phyloP scores from a whole-genome alignment of 495 filamentous ascomycete species.

The Talaromyces stipitatus region DNA sequence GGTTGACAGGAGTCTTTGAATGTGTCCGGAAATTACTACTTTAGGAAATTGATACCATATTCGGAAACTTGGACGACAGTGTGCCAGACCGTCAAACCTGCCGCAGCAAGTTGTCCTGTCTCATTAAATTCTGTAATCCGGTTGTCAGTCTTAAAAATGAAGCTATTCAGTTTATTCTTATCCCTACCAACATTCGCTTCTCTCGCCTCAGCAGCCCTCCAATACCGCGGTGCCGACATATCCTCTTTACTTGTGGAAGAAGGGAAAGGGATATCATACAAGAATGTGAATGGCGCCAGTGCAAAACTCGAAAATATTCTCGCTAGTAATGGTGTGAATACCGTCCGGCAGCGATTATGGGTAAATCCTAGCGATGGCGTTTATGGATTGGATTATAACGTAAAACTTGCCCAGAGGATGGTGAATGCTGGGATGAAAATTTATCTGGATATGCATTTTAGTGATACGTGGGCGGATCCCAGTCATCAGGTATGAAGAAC shows the following conservation, averaged over 20 bases:
- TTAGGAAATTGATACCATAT: background rate
- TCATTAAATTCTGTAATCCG: too few relatives aligned
- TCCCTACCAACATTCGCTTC: conserved; percentile 11
- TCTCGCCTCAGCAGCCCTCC: conserved; percentile 36
- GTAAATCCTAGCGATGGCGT: conserved; percentile 58
- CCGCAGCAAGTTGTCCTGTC: too few relatives aligned
- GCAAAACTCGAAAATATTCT: conserved; percentile 58
- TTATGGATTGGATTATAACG: conserved; percentile 63
- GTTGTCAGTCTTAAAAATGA: background rate
- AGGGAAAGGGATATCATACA: conserved; percentile 51
- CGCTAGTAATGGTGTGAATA: conserved; percentile 57
- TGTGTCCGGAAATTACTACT: background rate
- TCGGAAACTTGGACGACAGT: background rate
- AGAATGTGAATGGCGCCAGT: conserved; percentile 40
- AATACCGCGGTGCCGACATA: conserved; percentile 65
- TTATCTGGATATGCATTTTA: conserved; percentile 65
- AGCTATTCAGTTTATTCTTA: background rate
- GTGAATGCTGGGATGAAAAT: conserved; percentile 55
- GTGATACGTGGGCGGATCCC: conserved; percentile 56
- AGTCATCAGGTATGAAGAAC: conserved; percentile 27
- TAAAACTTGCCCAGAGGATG: conserved; percentile 56
- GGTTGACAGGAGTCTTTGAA: too few relatives aligned
- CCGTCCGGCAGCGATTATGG: conserved; percentile 65
- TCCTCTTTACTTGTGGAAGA: conserved; percentile 63
- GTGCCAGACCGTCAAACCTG: background rate